phyloP scores from a whole-genome alignment of 2,329 filamentous ascomycete genomes.

The Trichoderma semiorbis region DNA sequence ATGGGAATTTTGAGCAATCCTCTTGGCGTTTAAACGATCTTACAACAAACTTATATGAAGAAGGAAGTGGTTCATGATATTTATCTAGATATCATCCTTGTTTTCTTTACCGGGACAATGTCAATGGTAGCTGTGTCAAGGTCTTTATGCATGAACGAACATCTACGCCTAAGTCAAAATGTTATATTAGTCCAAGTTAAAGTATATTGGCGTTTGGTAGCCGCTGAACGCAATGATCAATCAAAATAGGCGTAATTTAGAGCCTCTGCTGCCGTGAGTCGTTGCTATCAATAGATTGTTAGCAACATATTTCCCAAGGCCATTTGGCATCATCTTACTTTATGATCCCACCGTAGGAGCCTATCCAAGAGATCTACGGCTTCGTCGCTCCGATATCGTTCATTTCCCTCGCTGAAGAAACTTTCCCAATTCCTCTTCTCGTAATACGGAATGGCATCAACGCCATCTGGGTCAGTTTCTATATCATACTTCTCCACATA shows the following conservation, averaged over 20 bases:
- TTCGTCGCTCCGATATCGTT: slow-evolving; percentile 92
- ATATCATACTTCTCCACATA: slow-evolving; percentile 99
- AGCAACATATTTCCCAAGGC: not conserved
- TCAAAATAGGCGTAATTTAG: not conserved
- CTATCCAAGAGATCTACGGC: slow-evolving; percentile 98
- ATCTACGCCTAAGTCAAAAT: not conserved
- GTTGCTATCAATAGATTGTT: not conserved
- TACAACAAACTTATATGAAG: not conserved
- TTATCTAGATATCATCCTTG: not conserved
- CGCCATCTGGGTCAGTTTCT: slow-evolving; percentile 93
- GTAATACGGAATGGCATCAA: slow-evolving; percentile 93
- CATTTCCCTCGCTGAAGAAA: slow-evolving; percentile 94
- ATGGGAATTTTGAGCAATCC: not conserved
- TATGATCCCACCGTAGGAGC: slow-evolving; percentile 92
- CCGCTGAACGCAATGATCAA: not conserved
- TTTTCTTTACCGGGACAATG: not conserved
- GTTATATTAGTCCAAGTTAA: not conserved
- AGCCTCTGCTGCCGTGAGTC: not conserved
- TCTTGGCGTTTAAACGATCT: not conserved
- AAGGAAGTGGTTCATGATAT: not conserved
- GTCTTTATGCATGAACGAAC: not conserved
- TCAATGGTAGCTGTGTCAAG: not conserved
- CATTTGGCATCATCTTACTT: slow-evolving; percentile 51
- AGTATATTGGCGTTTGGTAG: not conserved
- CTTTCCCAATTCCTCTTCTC: slow-evolving; percentile 97